Conservation (phyloP, 805 yeast species). For the Ogataea philodendri region DNA sequence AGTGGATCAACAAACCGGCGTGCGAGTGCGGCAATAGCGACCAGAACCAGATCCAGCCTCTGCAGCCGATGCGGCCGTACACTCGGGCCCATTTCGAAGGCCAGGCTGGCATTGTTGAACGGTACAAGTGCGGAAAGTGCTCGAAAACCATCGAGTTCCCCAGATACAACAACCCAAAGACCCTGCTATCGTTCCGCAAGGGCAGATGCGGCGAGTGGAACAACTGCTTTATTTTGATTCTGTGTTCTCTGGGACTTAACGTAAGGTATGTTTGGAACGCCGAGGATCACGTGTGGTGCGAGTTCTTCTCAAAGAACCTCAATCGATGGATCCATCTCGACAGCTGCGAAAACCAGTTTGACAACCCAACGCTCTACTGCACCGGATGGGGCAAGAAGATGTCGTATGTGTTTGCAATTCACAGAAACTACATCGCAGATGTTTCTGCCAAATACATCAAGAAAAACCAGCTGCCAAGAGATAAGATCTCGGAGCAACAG, state of each 20-base stretch:
- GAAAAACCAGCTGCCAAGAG: slow-evolving; percentile 44
- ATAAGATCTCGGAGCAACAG: slow-evolving; percentile 40
- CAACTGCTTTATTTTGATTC: slow-evolving; percentile 68
- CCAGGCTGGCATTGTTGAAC: slow-evolving; percentile 58
- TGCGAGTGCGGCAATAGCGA: slow-evolving; percentile 55
- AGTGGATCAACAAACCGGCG: slow-evolving; percentile 74
- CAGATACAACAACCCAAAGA: slow-evolving; percentile 66
- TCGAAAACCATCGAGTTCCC: slow-evolving; percentile 56
- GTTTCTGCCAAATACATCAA: slow-evolving; percentile 67
- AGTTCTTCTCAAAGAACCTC: slow-evolving; percentile 61
- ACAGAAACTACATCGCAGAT: slow-evolving; percentile 61
- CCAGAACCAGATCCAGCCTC: slow-evolving; percentile 37
- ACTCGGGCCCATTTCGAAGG: slow-evolving; percentile 44
- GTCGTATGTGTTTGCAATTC: slow-evolving; percentile 80
- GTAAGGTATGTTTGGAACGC: slow-evolving; percentile 80
- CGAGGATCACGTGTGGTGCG: slow-evolving; percentile 98
- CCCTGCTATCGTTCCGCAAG: slow-evolving; percentile 54
- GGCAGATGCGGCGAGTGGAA: slow-evolving; percentile 99
- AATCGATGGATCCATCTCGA: slow-evolving; percentile 86
- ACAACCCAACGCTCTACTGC: slow-evolving; percentile 74
- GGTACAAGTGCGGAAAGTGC: slow-evolving; percentile 61
- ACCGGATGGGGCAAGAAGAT: slow-evolving; percentile 91
- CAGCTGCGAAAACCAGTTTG: slow-evolving; percentile 82
- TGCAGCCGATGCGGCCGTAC: slow-evolving; percentile 44
- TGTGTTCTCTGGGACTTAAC: slow-evolving; percentile 63